A percentile compares a stretch with the other conserved stretches of the same genome.
Conservation (phyloP, 106 monocot genomes). For the Dendrobium officinale region DNA sequence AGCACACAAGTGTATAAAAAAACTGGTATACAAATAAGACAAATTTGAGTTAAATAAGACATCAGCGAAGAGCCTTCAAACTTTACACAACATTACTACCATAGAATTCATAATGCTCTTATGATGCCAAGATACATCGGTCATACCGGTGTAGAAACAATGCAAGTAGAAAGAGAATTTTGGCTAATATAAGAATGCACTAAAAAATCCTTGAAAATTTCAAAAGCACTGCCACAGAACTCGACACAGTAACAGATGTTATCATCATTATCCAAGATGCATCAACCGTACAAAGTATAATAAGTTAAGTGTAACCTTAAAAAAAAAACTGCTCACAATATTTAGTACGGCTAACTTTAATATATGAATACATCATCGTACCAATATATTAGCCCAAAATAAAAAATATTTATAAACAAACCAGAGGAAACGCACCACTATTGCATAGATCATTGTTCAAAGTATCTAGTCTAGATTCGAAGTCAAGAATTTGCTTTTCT, state of each 20-base stretch:
- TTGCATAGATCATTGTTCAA: slow-evolving; percentile 28
- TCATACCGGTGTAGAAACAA: background rate
- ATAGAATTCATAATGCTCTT: background rate
- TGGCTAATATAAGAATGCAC: background rate
- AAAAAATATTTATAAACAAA: background rate
- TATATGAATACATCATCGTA: background rate
- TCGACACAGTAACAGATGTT: background rate
- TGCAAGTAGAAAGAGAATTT: background rate
- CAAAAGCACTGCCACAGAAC: background rate
- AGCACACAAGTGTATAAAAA: background rate
- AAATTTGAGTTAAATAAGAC: background rate
- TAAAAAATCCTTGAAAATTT: background rate
- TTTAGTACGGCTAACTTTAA: background rate
- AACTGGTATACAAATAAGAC: background rate
- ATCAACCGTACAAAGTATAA: background rate
- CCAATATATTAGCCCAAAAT: background rate
- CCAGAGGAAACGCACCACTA: slow-evolving; percentile 23
- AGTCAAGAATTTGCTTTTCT: slow-evolving; percentile 46
- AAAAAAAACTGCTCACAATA: background rate
- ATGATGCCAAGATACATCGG: background rate
- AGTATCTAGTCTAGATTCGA: slow-evolving; percentile 32
- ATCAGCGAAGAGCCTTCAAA: background rate
- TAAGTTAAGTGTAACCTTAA: background rate
- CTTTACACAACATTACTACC: background rate
- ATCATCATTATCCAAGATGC: background rate